phyloP scores from a whole-genome alignment of 2,329 filamentous ascomycete species.

The Aspergillus felis region DNA sequence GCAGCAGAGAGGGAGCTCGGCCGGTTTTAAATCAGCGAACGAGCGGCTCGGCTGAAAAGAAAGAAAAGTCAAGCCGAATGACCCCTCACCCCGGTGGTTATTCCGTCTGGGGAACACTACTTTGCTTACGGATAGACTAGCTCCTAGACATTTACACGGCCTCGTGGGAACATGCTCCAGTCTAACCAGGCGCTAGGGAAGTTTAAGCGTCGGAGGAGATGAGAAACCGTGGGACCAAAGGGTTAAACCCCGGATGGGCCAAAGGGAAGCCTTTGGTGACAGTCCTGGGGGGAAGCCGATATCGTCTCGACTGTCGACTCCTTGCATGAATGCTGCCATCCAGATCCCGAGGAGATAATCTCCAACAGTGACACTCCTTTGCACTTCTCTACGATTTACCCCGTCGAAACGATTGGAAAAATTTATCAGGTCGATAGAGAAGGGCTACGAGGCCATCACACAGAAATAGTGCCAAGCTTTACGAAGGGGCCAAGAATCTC shows the following conservation, averaged over 20 bases:
- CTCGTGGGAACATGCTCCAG: background rate
- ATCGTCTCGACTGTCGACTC: background rate
- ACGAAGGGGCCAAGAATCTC: background rate
- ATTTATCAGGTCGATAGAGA: background rate
- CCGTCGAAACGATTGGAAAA: background rate
- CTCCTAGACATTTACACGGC: too few relatives aligned
- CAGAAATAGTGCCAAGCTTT: background rate
- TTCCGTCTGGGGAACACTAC: background rate
- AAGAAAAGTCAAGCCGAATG: background rate
- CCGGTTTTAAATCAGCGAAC: background rate
- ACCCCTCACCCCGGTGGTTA: background rate
- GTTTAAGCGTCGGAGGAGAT: background rate
- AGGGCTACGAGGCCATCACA: background rate
- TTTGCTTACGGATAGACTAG: too few relatives aligned
- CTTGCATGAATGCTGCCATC: background rate
- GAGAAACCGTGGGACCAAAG: background rate
- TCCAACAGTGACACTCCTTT: background rate
- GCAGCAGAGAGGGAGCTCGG: background rate
- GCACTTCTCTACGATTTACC: background rate
- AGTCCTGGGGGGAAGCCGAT: background rate
- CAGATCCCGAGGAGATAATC: background rate
- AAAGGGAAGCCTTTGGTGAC: background rate
- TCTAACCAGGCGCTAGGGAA: background rate
- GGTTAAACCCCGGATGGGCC: background rate
- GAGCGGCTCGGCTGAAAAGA: background rate